These are phyloP conservation scores for Geotrichum macrosporum DNA, from an alignment of 1,139 yeast genomes.

Conservation along the genomic window DNA sequence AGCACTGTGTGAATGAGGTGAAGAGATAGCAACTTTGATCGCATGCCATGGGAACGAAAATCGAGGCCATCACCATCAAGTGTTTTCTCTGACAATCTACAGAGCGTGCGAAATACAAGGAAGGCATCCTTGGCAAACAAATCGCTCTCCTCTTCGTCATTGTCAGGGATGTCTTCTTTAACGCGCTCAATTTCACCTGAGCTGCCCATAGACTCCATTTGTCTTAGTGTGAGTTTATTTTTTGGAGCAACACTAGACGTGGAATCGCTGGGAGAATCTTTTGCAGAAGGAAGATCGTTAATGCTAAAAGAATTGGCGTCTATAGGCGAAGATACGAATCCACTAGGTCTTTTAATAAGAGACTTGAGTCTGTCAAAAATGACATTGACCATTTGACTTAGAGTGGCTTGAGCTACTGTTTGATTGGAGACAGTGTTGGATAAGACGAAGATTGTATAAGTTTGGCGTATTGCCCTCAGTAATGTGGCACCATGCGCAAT, in stretches of 20 bases:
- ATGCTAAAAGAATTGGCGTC: slow-evolving; percentile 8
- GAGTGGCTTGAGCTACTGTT: slow-evolving; percentile 90
- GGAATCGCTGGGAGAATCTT: slow-evolving; percentile 11
- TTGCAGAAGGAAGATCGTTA: not conserved
- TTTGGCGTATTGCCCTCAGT: slow-evolving; percentile 85
- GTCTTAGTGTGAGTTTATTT: slow-evolving; percentile 28
- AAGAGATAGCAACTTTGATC: slow-evolving; percentile 83
- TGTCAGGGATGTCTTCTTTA: slow-evolving; percentile 30
- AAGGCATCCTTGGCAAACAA: slow-evolving; percentile 84
- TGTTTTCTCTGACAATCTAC: slow-evolving; percentile 81
- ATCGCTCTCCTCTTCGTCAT: slow-evolving; percentile 52
- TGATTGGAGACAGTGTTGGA: slow-evolving; percentile 81
- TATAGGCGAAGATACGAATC: slow-evolving; percentile 7
- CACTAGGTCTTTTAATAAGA: slow-evolving; percentile 14
- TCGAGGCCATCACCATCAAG: slow-evolving; percentile 69
- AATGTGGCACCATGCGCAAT: slow-evolving; percentile 90
- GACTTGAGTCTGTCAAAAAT: slow-evolving; percentile 69
- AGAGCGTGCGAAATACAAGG: slow-evolving; percentile 87
- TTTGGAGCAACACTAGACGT: slow-evolving; percentile 5
- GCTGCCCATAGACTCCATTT: slow-evolving; percentile 26
- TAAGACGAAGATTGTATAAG: slow-evolving; percentile 84
- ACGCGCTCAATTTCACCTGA: slow-evolving; percentile 25
- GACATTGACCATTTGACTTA: slow-evolving; percentile 84
- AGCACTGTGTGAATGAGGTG: slow-evolving; percentile 84
- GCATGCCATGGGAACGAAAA: slow-evolving; percentile 84